A percentile compares a stretch with the other conserved stretches of the same genome.
Conservation (phyloP, 148 eudicot species). For the Pouteria glomerata region DNA sequence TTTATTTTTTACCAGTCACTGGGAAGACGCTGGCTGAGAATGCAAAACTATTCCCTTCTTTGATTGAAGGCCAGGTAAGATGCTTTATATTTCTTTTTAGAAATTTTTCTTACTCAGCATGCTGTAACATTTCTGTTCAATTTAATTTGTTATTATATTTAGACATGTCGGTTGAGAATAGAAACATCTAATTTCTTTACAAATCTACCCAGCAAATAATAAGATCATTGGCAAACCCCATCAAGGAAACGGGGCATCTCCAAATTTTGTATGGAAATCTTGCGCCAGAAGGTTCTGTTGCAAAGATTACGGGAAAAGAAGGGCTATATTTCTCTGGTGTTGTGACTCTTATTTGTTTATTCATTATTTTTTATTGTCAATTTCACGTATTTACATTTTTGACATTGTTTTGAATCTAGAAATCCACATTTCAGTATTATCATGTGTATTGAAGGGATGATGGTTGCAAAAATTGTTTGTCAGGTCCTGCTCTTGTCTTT, state of each 20-base stretch:
- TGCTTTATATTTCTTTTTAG: not conserved
- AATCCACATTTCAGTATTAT: too few species aligned
- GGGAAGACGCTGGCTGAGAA: conserved; percentile 94
- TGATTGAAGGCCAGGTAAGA: conserved; percentile 91
- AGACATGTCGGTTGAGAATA: not conserved
- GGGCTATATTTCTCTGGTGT: conserved; percentile 86
- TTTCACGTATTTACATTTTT: too few species aligned
- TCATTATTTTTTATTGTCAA: not conserved
- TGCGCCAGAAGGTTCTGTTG: conserved; percentile 97
- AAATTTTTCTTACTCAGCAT: too few species aligned
- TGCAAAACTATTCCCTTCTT: conserved; percentile 77
- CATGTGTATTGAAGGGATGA: too few species aligned
- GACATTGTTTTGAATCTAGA: too few species aligned
- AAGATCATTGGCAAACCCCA: conserved; percentile 74
- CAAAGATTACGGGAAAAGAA: conserved; percentile 96
- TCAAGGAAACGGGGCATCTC: conserved; percentile 90
- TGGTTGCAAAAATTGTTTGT: not conserved
- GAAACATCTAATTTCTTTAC: conserved; percentile 1
- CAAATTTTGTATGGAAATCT: conserved; percentile 91
- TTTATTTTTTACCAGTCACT: conserved; percentile 58
- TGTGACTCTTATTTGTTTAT: not conserved
- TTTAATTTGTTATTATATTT: not conserved
- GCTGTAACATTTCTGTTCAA: not conserved
- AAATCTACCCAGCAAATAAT: conserved; percentile 67
- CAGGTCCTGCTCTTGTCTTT: conserved; percentile 95